Percentiles rank a stretch among this genome's conserved stretches.
Evolutionary conservation across 805 yeast genomes (phyloP).

Genomic region (Wickerhamomyces xylosicus): DNA sequence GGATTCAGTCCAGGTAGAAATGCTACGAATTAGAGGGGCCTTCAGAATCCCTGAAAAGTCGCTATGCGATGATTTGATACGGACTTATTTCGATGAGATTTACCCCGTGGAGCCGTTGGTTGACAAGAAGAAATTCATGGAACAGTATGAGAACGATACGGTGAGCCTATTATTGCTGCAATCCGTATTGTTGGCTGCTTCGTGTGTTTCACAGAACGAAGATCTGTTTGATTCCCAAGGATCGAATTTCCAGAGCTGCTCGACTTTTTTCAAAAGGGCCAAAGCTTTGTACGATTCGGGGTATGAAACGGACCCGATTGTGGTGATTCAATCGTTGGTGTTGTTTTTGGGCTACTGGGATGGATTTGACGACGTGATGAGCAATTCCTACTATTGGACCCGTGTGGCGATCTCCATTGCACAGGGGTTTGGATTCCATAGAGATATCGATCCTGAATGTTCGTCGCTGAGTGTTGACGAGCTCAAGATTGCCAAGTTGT

Average conservation of each 20-base stretch:
- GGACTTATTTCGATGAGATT: constrained; percentile 49
- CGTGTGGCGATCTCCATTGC: constrained; percentile 61
- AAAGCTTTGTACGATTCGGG: constrained; percentile 64
- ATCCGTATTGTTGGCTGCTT: constrained; percentile 59
- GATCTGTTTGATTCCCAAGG: constrained; percentile 35
- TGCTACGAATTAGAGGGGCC: constrained; percentile 57
- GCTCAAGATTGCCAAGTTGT: constrained; percentile 45
- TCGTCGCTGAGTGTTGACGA: constrained; percentile 14
- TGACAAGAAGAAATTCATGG: constrained; percentile 51
- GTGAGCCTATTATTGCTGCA: constrained; percentile 56
- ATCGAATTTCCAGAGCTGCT: constrained; percentile 39
- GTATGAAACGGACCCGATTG: constrained; percentile 54
- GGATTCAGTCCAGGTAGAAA: constrained; percentile 55
- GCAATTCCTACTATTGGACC: constrained; percentile 61
- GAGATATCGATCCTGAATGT: constrained; percentile 29
- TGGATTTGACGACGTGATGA: constrained; percentile 58
- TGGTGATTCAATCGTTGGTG: constrained; percentile 49
- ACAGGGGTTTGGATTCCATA: constrained; percentile 68
- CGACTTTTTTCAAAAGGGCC: constrained; percentile 63
- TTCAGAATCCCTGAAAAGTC: constrained; percentile 55
- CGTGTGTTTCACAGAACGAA: constrained; percentile 48
- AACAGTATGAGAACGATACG: constrained; percentile 39
- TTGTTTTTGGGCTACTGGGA: constrained; percentile 66
- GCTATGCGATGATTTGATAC: constrained; percentile 50
- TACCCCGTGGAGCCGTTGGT: constrained; percentile 66